Base-by-base conservation (phyloP, 768 basidiomycete species). In the Megacollybia marginata region DNA sequence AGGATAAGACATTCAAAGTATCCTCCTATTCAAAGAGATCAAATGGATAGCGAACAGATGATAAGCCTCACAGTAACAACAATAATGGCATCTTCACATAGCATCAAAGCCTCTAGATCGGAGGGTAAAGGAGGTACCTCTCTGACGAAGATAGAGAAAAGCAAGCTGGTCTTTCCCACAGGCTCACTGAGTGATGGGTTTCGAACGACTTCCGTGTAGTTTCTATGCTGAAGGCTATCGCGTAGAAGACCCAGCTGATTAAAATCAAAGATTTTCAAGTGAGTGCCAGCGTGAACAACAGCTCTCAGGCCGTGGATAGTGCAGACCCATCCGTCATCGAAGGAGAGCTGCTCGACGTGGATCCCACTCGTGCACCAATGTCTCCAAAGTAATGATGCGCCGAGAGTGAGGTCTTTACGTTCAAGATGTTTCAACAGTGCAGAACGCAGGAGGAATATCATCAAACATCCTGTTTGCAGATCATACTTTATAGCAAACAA, bases 221-320 rank as follows among this genome's bases (percentile, higher is more conserved):
- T 15, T 40, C 35, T 32, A 9, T 35, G 18, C 43, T 50, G 32
- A 48, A 51, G 5, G 19, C 57, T 48, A 40, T 56, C 42, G 42
- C 46, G 57, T 43, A 43, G 57, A 9, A 58, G 42, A 1, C 57
- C 54, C 40, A 63, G 55, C 1, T 51, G 59, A 51, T 68, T 66
- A 19, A 70, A 69, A 54, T 69, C 69, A 44, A 66, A 62, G 7
- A 62, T 53, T 6, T 57, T 51, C 9, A 62, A 67, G 5, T 31
- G 33, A 0, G 56, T 54, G 20, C 51, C 54, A 7, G 53, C 55
- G 57, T 65, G 63, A 32, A 53, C 54, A 28, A 62, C 36, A 42
- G 62, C 69, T 33, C 57, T 68, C 56, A 61, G 62, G 2, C 69
- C 69, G 20, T 68, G 64, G 13, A 64, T 52, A 48, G 63, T 66